Conservation (phyloP, 1,139 yeast species). For the Zygosaccharomyces sapae region DNA sequence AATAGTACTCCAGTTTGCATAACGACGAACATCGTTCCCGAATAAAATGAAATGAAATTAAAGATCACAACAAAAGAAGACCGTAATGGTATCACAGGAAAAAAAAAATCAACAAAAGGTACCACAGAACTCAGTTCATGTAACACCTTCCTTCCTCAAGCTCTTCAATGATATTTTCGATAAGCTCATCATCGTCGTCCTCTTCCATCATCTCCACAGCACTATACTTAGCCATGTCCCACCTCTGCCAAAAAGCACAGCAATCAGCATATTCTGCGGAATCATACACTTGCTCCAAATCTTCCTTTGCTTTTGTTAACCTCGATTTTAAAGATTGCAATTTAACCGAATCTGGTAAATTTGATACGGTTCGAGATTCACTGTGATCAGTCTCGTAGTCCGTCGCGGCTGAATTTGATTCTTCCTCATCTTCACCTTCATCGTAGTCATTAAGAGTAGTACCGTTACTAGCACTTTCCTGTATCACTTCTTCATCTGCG, state of each 20-base stretch:
- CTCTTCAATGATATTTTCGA: constrained; percentile 76
- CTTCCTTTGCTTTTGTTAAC: constrained; percentile 80
- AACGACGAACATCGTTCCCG: constrained; percentile 4
- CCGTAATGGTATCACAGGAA: neutral
- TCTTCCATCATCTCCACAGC: constrained; percentile 90
- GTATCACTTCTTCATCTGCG: constrained; percentile 1
- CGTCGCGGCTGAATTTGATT: constrained; percentile 50
- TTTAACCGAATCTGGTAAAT: constrained; percentile 59
- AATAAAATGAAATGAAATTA: constrained; percentile 1
- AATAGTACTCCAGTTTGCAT: constrained; percentile 2
- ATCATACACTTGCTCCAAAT: constrained; percentile 75
- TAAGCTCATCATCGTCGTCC: constrained; percentile 70
- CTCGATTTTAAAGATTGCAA: constrained; percentile 80
- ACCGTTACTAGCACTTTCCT: too few species aligned
- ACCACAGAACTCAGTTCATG: constrained; percentile 4
- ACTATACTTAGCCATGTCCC: constrained; percentile 91
- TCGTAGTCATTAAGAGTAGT: too few species aligned
- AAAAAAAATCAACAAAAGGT: neutral
- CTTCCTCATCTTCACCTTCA: constrained; percentile 45
- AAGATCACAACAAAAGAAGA: constrained; percentile 5
- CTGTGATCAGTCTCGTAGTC: constrained; percentile 59
- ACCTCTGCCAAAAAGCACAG: constrained; percentile 76
- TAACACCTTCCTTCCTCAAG: constrained; percentile 68
- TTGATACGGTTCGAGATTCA: constrained; percentile 40
- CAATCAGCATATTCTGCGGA: constrained; percentile 51